Conservation (phyloP, 306 rosid species). For the Prunus mongolica region DNA sequence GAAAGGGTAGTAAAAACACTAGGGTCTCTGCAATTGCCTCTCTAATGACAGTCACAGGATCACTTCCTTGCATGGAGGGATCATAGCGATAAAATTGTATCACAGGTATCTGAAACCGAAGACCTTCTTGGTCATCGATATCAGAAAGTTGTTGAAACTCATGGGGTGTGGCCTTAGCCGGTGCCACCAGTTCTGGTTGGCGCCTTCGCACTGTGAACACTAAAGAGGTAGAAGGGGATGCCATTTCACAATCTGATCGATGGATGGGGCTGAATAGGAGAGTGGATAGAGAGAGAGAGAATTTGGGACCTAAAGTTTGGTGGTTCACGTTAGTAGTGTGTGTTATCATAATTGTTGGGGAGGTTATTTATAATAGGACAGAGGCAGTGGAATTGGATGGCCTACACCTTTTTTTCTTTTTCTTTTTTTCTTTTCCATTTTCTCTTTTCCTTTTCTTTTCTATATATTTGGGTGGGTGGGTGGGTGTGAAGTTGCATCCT, state of each 20-base stretch:
- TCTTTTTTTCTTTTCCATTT: not conserved
- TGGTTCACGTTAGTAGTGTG: not conserved
- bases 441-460: not conserved
- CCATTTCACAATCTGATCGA: not conserved
- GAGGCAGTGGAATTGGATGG: not conserved
- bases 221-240: slow-evolving; percentile 9
- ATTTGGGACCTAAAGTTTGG: not conserved
- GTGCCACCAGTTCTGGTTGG: slow-evolving; percentile 25
- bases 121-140: slow-evolving; percentile 40
- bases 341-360: not conserved
- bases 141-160: slow-evolving; percentile 37
- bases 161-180: slow-evolving; percentile 27
- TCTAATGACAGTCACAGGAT: slow-evolving; percentile 26
- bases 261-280: not conserved
- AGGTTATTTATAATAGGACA: not conserved
- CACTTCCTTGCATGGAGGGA: slow-evolving; percentile 30
- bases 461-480: not conserved
- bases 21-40: slow-evolving; percentile 35
- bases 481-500: not conserved
- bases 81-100: slow-evolving; percentile 30
- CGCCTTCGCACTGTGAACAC: slow-evolving; percentile 21
- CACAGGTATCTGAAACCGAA: slow-evolving; percentile 36
- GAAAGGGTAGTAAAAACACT: slow-evolving; percentile 36
- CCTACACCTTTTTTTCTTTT: not conserved
- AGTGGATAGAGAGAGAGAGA: not conserved